Base-by-base conservation (phyloP, 1,139 yeast genomes). In the Candida gigantensis region DNA sequence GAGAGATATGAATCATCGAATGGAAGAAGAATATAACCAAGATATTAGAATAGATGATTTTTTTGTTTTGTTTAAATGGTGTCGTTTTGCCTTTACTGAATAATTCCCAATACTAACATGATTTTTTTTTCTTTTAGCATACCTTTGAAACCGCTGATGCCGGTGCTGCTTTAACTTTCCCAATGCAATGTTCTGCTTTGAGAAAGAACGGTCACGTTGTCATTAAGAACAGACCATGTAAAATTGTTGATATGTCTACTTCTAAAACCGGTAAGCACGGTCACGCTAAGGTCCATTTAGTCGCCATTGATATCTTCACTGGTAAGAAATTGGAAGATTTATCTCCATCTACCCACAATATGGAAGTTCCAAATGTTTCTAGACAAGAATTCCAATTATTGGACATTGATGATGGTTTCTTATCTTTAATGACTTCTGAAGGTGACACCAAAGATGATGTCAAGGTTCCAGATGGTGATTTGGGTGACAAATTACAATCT, bases 211-310 rank as follows among this genome's bases (percentile, higher is more conserved):
- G 98, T 64, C 95, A 88, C 83, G 98, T 92, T 68, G 95, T 84
- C 61, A 92, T 92, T 78, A 94, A 94, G 81, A 80, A 88, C 65
- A 94, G 98, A 83, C 98, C 98, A 71, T 92, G 98, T 83, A 92
- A 92, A 85, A 92, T 92, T 73, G 94, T 92, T 62, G 98, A 92
- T 73, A 92, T 92, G 98, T 92, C 98, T 51, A 92, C 98, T 66
- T 92, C 98, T 65, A 92, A 92, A 86, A 92, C 98, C 60, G 98
- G 98, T 79, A 92, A 92, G 97, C 98, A 92, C 85, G 98, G 98
- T 77, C 98, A 92, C 92, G 98, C 98, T 71, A 92, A 92, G 84
- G 98, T 92, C 74, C 97, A 92, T 77, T 83, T 92, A 78, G 97
- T 92, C 55, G 97, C 97, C 70, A 83, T 85, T 61, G 98, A 92